These are phyloP conservation scores for Suhomyces anneliseae DNA, from an alignment of 1,139 yeast species.

Conservation along the genomic window DNA sequence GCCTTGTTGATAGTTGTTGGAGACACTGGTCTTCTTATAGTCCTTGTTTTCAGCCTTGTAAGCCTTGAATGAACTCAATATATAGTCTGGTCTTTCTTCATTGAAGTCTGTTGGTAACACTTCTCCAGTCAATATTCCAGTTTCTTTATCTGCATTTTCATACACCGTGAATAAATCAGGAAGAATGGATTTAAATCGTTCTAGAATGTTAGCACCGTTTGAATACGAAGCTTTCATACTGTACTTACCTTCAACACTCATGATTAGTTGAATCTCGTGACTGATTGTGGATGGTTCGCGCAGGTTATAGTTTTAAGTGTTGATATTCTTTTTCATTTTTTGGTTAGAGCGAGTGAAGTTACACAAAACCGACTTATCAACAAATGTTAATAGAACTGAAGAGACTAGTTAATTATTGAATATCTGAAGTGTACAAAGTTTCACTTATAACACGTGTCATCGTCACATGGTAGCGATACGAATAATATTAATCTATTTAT, in stretches of 20 bases:
- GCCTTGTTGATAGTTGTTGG: constrained; percentile 20
- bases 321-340: background rate
- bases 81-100: constrained; percentile 43
- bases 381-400: background rate
- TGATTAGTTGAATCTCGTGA: background rate
- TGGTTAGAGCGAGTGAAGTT: background rate
- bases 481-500: no score
- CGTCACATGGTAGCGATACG: no score
- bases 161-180: constrained; percentile 27
- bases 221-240: background rate
- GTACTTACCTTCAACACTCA: constrained; percentile 8
- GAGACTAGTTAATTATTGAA: background rate
- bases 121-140: constrained; percentile 34
- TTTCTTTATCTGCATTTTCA: constrained; percentile 31
- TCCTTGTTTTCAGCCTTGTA: constrained; percentile 30
- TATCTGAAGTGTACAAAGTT: background rate
- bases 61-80: constrained; percentile 42
- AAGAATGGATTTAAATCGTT: constrained; percentile 12
- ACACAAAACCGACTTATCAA: background rate
- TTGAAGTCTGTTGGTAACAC: constrained; percentile 47
- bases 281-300: constrained; percentile 2
- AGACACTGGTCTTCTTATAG: constrained; percentile 21
- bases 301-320: background rate
- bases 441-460: no score
- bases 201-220: constrained; percentile 8